Percentiles rank a stretch among this genome's conserved stretches.
phyloP scores from a whole-genome alignment of 2,329 filamentous ascomycete species.

The Trichoderma sp. region DNA sequence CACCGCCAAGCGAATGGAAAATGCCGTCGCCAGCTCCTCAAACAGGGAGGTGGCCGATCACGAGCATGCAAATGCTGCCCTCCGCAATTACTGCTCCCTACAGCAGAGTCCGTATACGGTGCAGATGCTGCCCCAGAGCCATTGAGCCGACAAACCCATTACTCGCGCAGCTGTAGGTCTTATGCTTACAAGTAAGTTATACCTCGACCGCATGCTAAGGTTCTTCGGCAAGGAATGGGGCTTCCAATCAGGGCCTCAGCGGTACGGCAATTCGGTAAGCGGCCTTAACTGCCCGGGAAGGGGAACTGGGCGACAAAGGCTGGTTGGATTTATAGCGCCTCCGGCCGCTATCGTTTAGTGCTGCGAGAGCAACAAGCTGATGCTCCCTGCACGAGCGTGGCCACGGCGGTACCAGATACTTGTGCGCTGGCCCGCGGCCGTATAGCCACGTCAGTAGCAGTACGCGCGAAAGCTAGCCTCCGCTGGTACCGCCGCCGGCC shows the following conservation, averaged over 20 bases:
- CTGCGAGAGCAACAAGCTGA: not conserved
- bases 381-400: not conserved
- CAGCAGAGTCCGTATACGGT: not conserved
- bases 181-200: not conserved
- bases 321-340: not conserved
- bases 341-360: conserved; percentile 12
- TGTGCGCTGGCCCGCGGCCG: not conserved
- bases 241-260: not conserved
- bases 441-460: not conserved
- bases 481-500: not conserved
- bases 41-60: not conserved
- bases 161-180: conserved; percentile 4
- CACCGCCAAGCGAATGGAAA: conserved; percentile 6
- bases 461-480: not conserved
- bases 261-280: not conserved
- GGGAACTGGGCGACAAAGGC: not conserved
- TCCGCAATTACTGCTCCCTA: not conserved
- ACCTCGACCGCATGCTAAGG: conserved; percentile 1
- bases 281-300: not conserved
- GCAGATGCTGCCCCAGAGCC: not conserved
- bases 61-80: not conserved
- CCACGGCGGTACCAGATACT: not conserved
- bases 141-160: not conserved
- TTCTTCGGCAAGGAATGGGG: conserved; percentile 5
- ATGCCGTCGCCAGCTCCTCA: conserved; percentile 6